Evolutionary conservation across 192 early-diverging fungal species (phyloP).

Genomic region (Coemansia sp.): DNA sequence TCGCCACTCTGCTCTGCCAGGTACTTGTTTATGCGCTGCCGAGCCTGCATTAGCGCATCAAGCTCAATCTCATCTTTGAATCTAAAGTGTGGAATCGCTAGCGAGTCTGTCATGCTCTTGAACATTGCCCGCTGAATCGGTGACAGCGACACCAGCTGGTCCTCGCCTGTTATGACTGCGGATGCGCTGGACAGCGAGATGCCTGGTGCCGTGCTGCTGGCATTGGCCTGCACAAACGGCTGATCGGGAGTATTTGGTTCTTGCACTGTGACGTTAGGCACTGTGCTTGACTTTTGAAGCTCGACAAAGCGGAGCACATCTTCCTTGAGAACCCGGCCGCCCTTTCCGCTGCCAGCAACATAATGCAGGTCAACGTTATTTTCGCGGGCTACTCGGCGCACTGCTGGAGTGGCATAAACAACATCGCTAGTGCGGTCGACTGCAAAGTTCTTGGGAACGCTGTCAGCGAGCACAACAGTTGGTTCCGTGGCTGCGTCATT

Average conservation of each 20-base stretch:
- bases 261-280: background rate
- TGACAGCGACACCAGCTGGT: slow-evolving; percentile 67
- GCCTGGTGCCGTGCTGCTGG: slow-evolving; percentile 19
- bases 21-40: slow-evolving; percentile 65
- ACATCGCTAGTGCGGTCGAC: slow-evolving; percentile 33
- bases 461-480: background rate
- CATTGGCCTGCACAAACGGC: slow-evolving; percentile 34
- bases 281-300: background rate
- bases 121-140: slow-evolving; percentile 96
- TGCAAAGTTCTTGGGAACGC: slow-evolving; percentile 16
- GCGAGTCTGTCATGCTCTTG: slow-evolving; percentile 89
- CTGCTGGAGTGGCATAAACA: slow-evolving; percentile 84
- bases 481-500: background rate
- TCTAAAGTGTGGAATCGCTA: slow-evolving; percentile 91
- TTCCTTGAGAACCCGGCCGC: slow-evolving; percentile 88
- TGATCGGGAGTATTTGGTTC: slow-evolving; percentile 12
- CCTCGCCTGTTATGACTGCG: slow-evolving; percentile 38
- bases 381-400: slow-evolving; percentile 82
- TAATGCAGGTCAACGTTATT: slow-evolving; percentile 68
- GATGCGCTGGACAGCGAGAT: slow-evolving; percentile 29
- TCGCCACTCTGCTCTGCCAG: slow-evolving; percentile 51
- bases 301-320: slow-evolving; percentile 65
- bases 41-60: slow-evolving; percentile 64
- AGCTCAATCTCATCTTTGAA: slow-evolving; percentile 89
- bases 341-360: slow-evolving; percentile 80